Evolutionary conservation across 2,329 filamentous ascomycete genomes (phyloP).

Genomic region (Epichloe sibirici): DNA sequence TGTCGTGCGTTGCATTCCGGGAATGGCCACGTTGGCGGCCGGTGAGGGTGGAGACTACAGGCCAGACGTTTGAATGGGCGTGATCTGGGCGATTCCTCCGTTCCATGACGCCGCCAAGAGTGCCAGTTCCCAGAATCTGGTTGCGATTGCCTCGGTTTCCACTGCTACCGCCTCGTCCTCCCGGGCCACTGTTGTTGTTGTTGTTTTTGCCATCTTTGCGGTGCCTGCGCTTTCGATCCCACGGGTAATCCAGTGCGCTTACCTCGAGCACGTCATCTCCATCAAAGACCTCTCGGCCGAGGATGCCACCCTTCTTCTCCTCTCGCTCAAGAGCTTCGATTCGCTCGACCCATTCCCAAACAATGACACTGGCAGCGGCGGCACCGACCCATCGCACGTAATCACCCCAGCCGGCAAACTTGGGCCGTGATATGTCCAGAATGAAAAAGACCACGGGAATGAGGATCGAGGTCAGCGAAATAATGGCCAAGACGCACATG

Average conservation of each 20-base stretch:
- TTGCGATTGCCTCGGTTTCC: slow-evolving; percentile 19
- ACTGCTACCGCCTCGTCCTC: slow-evolving; percentile 10
- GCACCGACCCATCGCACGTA: slow-evolving; percentile 96
- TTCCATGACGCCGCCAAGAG: slow-evolving; percentile 3
- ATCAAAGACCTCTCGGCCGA: slow-evolving; percentile 84
- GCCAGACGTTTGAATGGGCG: slow-evolving; percentile 14
- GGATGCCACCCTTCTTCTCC: slow-evolving; percentile 85
- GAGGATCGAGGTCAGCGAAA: slow-evolving; percentile 71
- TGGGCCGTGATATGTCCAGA: slow-evolving; percentile 73
- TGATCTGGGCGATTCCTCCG: not conserved
- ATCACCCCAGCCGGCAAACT: slow-evolving; percentile 85
- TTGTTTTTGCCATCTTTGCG: slow-evolving; percentile 16
- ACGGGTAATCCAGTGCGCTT: slow-evolving; percentile 37
- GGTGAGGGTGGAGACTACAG: slow-evolving; percentile 15
- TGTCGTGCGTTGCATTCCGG: slow-evolving; percentile 9
- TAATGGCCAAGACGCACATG: slow-evolving; percentile 65
- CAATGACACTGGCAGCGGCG: slow-evolving; percentile 86
- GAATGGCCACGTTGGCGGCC: slow-evolving; percentile 15
- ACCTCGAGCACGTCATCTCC: slow-evolving; percentile 82
- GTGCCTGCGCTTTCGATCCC: slow-evolving; percentile 28
- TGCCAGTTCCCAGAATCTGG: not conserved
- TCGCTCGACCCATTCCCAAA: slow-evolving; percentile 96
- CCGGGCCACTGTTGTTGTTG: slow-evolving; percentile 10
- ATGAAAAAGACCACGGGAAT: slow-evolving; percentile 91
- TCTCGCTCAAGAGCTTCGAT: slow-evolving; percentile 88